These are phyloP conservation scores for Vitis labrusca DNA, from an alignment of 164 flowering plant species.

Conservation along the genomic window DNA sequence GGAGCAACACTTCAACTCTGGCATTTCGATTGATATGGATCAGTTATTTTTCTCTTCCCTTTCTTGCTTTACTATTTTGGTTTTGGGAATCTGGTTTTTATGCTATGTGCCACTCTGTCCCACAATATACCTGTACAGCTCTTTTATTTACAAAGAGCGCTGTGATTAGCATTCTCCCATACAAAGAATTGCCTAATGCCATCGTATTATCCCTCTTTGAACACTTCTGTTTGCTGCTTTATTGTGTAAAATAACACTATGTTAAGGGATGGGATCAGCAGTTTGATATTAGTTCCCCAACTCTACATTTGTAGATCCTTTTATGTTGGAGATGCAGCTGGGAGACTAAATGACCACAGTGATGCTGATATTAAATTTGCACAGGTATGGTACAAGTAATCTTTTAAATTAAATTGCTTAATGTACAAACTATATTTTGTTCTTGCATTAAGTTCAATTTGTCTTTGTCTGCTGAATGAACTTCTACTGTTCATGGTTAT, in stretches of 20 bases:
- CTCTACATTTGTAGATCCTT: constrained; percentile 57
- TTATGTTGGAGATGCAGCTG: constrained; percentile 98
- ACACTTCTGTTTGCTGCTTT: neutral
- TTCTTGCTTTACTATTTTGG: constrained; percentile 3
- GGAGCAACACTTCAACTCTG: constrained; percentile 87
- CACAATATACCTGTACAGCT: too few relatives aligned
- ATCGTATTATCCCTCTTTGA: neutral
- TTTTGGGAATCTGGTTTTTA: too few relatives aligned
- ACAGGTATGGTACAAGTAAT: constrained; percentile 13
- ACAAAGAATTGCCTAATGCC: neutral
- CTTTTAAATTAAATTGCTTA: too few relatives aligned
- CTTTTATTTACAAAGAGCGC: too few relatives aligned
- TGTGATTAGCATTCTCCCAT: too few relatives aligned
- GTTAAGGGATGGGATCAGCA: neutral
- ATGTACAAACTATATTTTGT: too few relatives aligned
- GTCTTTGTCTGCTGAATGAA: too few relatives aligned
- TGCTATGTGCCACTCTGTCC: too few relatives aligned
- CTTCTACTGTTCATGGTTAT: too few relatives aligned
- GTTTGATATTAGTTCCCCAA: constrained; percentile 4
- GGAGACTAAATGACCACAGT: constrained; percentile 81
- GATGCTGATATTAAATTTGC: constrained; percentile 91
- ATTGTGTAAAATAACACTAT: neutral
- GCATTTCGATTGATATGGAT: constrained; percentile 75
- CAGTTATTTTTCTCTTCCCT: constrained; percentile 41
- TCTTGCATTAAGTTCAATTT: too few relatives aligned